Evolutionary conservation across 257 asterid genomes (phyloP), one percentile per base, ranked within the genome.

Genomic region (Nicotiana paniculata): DNA sequence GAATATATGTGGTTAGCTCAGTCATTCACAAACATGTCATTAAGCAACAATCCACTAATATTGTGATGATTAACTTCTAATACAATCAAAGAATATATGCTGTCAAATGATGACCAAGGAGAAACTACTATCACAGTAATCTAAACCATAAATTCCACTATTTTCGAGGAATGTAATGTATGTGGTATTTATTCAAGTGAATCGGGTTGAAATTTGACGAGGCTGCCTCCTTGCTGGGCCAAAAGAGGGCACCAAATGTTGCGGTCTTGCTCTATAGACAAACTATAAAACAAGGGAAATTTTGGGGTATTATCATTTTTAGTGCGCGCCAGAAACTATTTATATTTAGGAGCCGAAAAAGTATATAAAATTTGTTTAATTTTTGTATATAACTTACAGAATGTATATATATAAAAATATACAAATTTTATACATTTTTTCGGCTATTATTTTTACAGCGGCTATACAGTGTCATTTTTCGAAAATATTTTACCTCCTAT

Each of bases 71-170:
- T n/a, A 80, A 66, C 12, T 4, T 13, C 24, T 11, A 30, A 13
- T 10, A 9, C 84, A 77, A 48, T 59, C 24, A 80, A 82, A 82
- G 80, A 85, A 72, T 79, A 17, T 72, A 76, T 70, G 79, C 59
- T 33, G 18, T 62, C 85, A 67, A 79, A 74, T 35, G 39, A 37
- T 39, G 77, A 39, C 17, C 77, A 59, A 58, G 30, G 6, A 70
- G 78, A 16, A 18, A 72, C 79, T 9, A 55, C 30, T 9, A 46
- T 62, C 75, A 61, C 26, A 21, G 48, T 43, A 43, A 43, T 43
- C 48, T 7, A 43, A 43, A 10, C 48, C 15, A 2, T 17, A 35
- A 70, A 39, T 30, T 70, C 58, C 26, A n/a, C 26, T 70, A 70
- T 67, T 33, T 67, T 67, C 15, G n/a, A 67, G 28, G 18, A 35